Evolutionary conservation across 2,329 filamentous ascomycete genomes (phyloP).

Genomic region (Hysterium pulicare): DNA sequence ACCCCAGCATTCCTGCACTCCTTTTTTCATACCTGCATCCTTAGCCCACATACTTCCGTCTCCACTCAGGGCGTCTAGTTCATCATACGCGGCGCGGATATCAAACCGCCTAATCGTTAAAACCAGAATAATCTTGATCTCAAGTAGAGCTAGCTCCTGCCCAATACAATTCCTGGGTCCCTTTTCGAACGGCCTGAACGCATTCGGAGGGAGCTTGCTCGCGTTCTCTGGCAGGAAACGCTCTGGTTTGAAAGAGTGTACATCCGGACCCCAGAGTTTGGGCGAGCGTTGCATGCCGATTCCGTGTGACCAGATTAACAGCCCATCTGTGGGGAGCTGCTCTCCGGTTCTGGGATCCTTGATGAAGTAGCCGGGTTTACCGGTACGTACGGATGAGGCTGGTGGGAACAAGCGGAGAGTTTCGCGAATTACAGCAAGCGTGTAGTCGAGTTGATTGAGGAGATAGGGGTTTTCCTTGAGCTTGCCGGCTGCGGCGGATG

Average conservation of each 20-base stretch:
- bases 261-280: slow-evolving; percentile 11
- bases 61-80: slow-evolving; percentile 6
- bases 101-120: slow-evolving; percentile 49
- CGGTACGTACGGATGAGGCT: slow-evolving; percentile 25
- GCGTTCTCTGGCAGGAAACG: slow-evolving; percentile 14
- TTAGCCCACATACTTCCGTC: slow-evolving; percentile 20
- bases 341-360: slow-evolving; percentile 18
- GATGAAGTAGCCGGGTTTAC: slow-evolving; percentile 13
- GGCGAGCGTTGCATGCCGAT: slow-evolving; percentile 5
- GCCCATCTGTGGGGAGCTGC: slow-evolving; percentile 16
- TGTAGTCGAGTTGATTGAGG: slow-evolving; percentile 30
- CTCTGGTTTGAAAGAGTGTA: slow-evolving; percentile 21
- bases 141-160: slow-evolving; percentile 52
- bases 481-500: slow-evolving; percentile 9
- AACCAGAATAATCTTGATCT: slow-evolving; percentile 49
- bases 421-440: slow-evolving; percentile 30
- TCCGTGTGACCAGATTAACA: background rate
- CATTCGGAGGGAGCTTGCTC: slow-evolving; percentile 37
- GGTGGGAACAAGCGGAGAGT: slow-evolving; percentile 28
- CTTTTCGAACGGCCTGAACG: slow-evolving; percentile 53
- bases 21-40: slow-evolving; percentile 12
- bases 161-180: slow-evolving; percentile 55
- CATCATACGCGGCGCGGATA: slow-evolving; percentile 25
- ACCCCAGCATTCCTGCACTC: slow-evolving; percentile 18
- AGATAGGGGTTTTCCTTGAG: slow-evolving; percentile 21